Percentiles rank a stretch among this genome's conserved stretches.
phyloP scores from a whole-genome alignment of 163 green algal genomes.

The Prototheca cutis region DNA sequence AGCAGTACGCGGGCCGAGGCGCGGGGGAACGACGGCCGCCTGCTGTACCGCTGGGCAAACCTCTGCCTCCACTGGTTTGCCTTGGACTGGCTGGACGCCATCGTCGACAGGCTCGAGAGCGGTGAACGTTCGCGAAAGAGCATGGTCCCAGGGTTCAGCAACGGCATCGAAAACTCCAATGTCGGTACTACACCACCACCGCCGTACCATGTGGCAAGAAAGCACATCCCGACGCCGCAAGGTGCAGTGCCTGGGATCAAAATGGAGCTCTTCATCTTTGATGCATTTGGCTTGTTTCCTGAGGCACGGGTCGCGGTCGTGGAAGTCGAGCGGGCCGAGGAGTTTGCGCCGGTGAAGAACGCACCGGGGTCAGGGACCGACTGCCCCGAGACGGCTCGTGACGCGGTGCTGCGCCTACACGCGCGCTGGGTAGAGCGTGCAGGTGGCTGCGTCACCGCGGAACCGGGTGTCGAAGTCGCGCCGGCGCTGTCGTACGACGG shows the following conservation, averaged over 20 bases:
- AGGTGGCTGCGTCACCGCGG: conserved; percentile 26
- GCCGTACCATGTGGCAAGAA: conserved; percentile 79
- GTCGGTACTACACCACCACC: background rate
- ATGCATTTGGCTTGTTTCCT: conserved; percentile 74
- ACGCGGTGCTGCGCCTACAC: conserved; percentile 58
- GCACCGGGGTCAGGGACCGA: conserved; percentile 47
- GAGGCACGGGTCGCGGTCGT: conserved; percentile 51
- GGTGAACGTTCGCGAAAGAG: background rate
- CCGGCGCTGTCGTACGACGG: conserved; percentile 67
- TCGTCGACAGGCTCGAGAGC: conserved; percentile 22
- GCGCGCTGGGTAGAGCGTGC: conserved; percentile 44
- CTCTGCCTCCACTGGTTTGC: conserved; percentile 91
- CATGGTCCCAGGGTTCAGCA: background rate
- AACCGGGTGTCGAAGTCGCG: conserved; percentile 59
- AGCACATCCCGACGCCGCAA: conserved; percentile 67
- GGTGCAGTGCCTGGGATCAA: conserved; percentile 58
- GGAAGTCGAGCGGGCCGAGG: conserved; percentile 51
- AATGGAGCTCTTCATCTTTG: conserved; percentile 96
- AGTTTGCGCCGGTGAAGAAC: conserved; percentile 96
- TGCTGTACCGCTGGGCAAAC: conserved; percentile 90
- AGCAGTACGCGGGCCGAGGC: conserved; percentile 41
- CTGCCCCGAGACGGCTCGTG: conserved; percentile 67
- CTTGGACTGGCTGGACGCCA: conserved; percentile 49
- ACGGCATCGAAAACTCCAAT: background rate
- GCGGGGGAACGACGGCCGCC: conserved; percentile 34